Evolutionary conservation across 2,329 filamentous ascomycete genomes (phyloP), one percentile per base, ranked within the genome.

Genomic region (Fusarium sp.): DNA sequence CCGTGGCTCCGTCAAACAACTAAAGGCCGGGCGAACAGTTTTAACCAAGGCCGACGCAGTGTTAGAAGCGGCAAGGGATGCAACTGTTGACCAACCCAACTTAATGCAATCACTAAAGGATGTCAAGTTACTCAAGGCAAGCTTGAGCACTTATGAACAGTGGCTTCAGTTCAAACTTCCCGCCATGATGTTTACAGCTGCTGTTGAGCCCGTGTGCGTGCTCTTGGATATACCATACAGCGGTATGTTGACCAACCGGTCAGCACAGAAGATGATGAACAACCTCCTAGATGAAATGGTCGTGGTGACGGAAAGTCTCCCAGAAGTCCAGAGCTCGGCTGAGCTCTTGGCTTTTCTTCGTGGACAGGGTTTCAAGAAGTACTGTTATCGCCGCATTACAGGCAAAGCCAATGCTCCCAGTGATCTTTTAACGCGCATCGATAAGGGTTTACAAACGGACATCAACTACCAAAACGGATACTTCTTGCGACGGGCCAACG

Each of bases 391-490:
- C 24, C 70, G 73, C 21, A 79, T 81, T 19, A 62, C 72, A 19
- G 76, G 72, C 26, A 80, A 86, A 57, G 88, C 89, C 52, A 81
- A 84, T 7, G 78, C 79, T 10, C 73, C 78, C 42, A 92, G 89
- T 73, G 86, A 84, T 21, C 94, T 97, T 89, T 81, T 92, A 7
- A 84, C 86, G 54, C 88, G 91, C 73, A 82, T 94, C 14, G 81
- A 87, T 13, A 77, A 80, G 2, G 91, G 92, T 2, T 81, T 82
- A 64, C 80, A 84, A 60, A 94, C 93, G 0, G 94, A 97, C 73
- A 87, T 98, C 40, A 88, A 94, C 45, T 97, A 91, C 74, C 87
- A 95, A 71, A 98, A 97, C 77, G 95, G 94, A 1, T 99, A 95
- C 81, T 91, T 99, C 62, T 85, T 97, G 33, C 85, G 83, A 51